A percentile compares a stretch with the other conserved stretches of the same genome.
Conservation (phyloP, 768 basidiomycete species). For the Galerina marginata region DNA sequence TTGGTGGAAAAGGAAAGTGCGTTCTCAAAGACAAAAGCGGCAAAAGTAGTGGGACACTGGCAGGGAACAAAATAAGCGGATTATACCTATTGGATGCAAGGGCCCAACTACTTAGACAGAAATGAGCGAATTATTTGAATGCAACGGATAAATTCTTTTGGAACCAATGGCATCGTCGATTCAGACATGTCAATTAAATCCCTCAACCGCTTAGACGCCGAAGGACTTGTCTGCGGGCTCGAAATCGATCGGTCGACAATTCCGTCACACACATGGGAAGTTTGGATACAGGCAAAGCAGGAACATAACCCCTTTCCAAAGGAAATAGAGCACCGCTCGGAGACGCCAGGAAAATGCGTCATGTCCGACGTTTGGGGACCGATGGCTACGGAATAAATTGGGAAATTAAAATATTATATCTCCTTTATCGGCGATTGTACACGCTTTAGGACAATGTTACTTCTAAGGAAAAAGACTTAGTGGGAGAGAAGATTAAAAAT, state of each 20-base stretch:
- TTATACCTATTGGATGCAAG: conserved; percentile 28
- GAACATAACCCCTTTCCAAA: conserved; percentile 35
- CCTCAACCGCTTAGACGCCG: not conserved
- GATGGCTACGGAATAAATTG: conserved; percentile 22
- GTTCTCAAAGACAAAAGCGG: conserved; percentile 16
- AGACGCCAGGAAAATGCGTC: conserved; percentile 24
- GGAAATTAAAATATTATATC: conserved; percentile 30
- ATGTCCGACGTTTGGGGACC: conserved; percentile 39
- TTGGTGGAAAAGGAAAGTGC: conserved; percentile 14
- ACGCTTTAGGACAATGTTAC: not conserved
- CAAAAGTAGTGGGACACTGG: conserved; percentile 10
- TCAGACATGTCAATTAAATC: conserved; percentile 29
- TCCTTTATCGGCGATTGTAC: conserved; percentile 27
- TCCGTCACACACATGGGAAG: conserved; percentile 30
- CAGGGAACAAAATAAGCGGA: conserved; percentile 10
- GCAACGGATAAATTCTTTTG: conserved; percentile 22
- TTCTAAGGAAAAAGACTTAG: conserved; percentile 11
- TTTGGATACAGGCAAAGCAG: conserved; percentile 41
- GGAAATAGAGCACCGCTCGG: conserved; percentile 27
- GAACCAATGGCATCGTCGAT: conserved; percentile 34
- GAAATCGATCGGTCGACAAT: conserved; percentile 20
- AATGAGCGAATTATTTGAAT: conserved; percentile 7
- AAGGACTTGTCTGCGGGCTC: conserved; percentile 16
- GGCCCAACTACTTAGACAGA: conserved; percentile 12
- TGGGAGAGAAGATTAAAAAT: conserved; percentile 17